Base-by-base conservation (phyloP, 2,329 filamentous ascomycete genomes). In the Ophiostoma populinum region DNA sequence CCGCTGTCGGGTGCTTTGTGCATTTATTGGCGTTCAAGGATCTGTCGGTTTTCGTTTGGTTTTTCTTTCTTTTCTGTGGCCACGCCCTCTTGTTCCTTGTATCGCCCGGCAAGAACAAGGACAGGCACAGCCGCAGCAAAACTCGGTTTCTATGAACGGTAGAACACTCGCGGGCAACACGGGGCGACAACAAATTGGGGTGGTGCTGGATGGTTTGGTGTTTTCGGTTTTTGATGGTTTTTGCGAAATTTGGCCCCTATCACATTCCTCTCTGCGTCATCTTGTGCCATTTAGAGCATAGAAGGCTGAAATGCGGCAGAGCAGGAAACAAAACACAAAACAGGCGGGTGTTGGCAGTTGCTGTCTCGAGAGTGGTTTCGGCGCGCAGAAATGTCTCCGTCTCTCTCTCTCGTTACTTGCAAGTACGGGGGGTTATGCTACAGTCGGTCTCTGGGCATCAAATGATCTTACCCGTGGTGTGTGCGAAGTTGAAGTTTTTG, bases 121-220 rank as follows among this genome's bases (percentile, higher is more conserved):
- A 33, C 32, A n/a, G 21, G 18, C 20, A 32, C 20, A 24, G 18
- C 20, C 20, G 17, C 21, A 27, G 21, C 16, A 25, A 22, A 29
- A 34, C 17, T 16, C 12, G 34, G 34, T 27, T 29, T 39, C 31
- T 17, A 20, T 25, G 35, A 32, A 35, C 38, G 38, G 35, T 21
- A 37, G 35, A 37, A 35, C 35, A 35, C 32, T 18, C 24, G 24
- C 25, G 35, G 38, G 25, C 30, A 39, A 36, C 24, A 29, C 33
- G 37, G 30, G 35, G 6, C 21, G 30, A 20, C 30, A 16, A 24
- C 30, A 32, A 32, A 24, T 27, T 32, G 32, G 35, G 35, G 24
- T 33, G 32, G 39, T 16, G 35, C 28, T 21, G 25, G 36, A 24
- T 19, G 31, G 22, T 13, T 32, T 36, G 17, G 20, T 29, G 20